Conservation (phyloP, 768 basidiomycete genomes). For the Amanita molliuscula region DNA sequence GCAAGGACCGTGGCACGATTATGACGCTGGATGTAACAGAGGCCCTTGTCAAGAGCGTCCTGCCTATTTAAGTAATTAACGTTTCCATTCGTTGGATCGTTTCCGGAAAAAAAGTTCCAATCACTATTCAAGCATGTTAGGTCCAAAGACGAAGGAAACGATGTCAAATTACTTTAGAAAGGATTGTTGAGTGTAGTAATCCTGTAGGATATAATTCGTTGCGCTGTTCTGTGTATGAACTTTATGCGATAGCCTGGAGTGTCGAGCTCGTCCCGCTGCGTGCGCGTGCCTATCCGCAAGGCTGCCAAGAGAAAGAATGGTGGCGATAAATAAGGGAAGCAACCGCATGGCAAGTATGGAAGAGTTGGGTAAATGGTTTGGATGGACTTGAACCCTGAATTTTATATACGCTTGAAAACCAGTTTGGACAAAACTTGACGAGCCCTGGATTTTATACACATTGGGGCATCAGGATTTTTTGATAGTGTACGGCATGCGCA, state of each 20-base stretch:
- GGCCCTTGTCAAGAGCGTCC: constrained; percentile 38
- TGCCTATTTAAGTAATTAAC: constrained; percentile 47
- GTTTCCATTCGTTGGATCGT: constrained; percentile 62
- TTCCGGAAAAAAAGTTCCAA: constrained; percentile 54
- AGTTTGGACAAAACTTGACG: no score
- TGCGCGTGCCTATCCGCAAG: no score
- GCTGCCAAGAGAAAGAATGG: constrained; percentile 10
- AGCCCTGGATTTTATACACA: no score
- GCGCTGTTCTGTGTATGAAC: constrained; percentile 13
- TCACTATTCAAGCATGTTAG: constrained; percentile 24
- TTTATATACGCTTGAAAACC: neutral
- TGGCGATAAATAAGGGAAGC: neutral
- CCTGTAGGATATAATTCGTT: constrained; percentile 19
- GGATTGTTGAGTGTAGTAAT: constrained; percentile 34
- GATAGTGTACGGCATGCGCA: no score
- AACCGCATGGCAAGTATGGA: constrained; percentile 6
- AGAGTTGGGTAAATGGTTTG: constrained; percentile 1
- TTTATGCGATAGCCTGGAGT: constrained; percentile 13
- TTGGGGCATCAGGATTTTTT: no score
- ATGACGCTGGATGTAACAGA: constrained; percentile 53
- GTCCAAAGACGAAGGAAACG: neutral
- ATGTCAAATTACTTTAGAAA: constrained; percentile 45
- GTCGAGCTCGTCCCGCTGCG: constrained; percentile 15
- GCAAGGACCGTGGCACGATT: constrained; percentile 49
- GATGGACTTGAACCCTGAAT: neutral